These are phyloP conservation scores for Blastosporella zonata DNA, from an alignment of 1,284 basidiomycete genomes.

Conservation along the genomic window DNA sequence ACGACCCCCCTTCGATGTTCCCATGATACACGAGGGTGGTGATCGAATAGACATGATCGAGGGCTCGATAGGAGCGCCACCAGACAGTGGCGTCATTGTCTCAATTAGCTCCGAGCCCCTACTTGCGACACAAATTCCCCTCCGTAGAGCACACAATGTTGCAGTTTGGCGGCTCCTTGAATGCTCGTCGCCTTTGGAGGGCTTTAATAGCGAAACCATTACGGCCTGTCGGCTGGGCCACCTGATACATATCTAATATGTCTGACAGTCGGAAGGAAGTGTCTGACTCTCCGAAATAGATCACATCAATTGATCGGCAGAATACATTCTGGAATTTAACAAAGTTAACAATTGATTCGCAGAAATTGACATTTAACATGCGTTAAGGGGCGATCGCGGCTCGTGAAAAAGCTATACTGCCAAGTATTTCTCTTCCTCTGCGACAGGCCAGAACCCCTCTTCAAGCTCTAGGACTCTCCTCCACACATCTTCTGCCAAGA, in stretches of 20 bases:
- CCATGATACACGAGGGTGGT: no score
- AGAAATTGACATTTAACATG: no score
- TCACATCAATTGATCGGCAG: no score
- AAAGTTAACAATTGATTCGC: no score
- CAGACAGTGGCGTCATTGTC: conserved; percentile 13
- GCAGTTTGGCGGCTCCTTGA: no score
- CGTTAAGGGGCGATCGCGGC: no score
- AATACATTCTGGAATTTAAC: no score
- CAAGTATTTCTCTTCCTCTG: conserved; percentile 27
- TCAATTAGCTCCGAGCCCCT: conserved; percentile 10
- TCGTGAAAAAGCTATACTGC: background rate
- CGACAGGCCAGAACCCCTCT: conserved; percentile 55
- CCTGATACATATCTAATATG: background rate
- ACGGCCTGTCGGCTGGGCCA: background rate
- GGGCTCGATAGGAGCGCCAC: conserved; percentile 15
- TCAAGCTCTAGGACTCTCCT: conserved; percentile 57
- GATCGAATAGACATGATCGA: background rate
- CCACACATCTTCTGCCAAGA: conserved; percentile 54
- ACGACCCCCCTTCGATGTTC: no score
- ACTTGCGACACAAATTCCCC: no score
- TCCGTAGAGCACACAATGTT: no score
- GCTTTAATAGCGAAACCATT: no score
- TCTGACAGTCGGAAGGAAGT: conserved; percentile 2
- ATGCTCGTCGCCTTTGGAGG: no score
- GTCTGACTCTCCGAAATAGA: background rate